A percentile compares a stretch with the other conserved stretches of the same genome.
Evolutionary conservation across 225 moss, liverwort and hornwort species (phyloP).

Genomic region (Sphagnum tenellum): DNA sequence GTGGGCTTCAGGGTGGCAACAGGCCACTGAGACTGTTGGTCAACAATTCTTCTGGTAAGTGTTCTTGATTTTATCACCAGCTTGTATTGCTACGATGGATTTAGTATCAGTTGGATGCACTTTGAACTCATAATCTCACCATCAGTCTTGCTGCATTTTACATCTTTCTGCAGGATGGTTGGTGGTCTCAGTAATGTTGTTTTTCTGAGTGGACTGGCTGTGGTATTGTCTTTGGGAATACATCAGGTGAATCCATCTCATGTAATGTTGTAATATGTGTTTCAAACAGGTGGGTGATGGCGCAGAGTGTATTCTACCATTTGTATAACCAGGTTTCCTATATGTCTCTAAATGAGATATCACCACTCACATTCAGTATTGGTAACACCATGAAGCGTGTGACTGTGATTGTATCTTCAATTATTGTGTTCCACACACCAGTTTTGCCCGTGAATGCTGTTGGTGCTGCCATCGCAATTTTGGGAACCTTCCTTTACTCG

Average conservation of each 20-base stretch:
- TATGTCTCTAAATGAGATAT: slow-evolving; percentile 92
- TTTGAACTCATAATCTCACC: not conserved
- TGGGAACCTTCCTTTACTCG: slow-evolving; percentile 90
- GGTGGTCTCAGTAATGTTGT: not conserved
- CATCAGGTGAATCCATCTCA: not conserved
- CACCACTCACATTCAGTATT: slow-evolving; percentile 91
- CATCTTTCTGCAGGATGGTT: not conserved
- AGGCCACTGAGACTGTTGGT: slow-evolving; percentile 30
- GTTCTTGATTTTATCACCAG: not conserved
- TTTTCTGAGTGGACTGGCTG: too few species aligned
- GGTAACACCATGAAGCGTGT: slow-evolving; percentile 98
- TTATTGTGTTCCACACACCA: slow-evolving; percentile 92
- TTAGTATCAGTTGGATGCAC: not conserved
- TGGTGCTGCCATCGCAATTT: slow-evolving; percentile 80
- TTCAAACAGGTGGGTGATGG: slow-evolving; percentile 66
- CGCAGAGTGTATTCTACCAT: slow-evolving; percentile 91
- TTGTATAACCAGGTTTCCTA: slow-evolving; percentile 97
- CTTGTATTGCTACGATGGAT: not conserved
- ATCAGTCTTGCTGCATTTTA: not conserved
- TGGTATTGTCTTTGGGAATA: too few species aligned
- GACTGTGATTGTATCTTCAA: slow-evolving; percentile 84
- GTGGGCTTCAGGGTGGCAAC: slow-evolving; percentile 3
- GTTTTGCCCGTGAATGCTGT: slow-evolving; percentile 75
- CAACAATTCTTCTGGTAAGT: slow-evolving; percentile 66
- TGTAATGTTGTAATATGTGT: not conserved